Evolutionary conservation across 2,329 filamentous ascomycete species (phyloP).

Genomic region (Gyromitra esculenta): DNA sequence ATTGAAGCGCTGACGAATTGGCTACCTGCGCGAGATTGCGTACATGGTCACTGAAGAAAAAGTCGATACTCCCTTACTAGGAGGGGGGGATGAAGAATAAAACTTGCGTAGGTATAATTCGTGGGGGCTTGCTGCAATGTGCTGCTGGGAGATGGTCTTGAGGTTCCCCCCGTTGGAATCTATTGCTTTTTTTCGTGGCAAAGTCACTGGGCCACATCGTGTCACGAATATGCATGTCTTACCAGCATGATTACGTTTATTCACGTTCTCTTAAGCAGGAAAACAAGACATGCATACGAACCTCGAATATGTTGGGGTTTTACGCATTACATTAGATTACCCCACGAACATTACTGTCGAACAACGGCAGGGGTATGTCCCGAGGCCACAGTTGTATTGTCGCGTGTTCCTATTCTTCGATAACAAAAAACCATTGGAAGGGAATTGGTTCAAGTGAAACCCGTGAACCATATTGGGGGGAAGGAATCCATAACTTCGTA

Average conservation of each 20-base stretch:
- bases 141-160: not conserved
- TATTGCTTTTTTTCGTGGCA: not conserved
- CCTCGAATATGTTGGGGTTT: not conserved
- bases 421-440: not conserved
- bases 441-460: not conserved
- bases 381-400: not conserved
- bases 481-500: not conserved
- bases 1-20: not conserved
- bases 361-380: not conserved
- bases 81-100: not conserved
- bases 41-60: not conserved
- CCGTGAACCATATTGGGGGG: not conserved
- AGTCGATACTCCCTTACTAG: not conserved
- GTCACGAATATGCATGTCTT: not conserved
- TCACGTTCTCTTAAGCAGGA: not conserved
- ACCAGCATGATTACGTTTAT: not conserved
- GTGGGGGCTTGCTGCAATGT: not conserved
- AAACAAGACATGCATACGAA: not conserved
- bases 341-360: not conserved
- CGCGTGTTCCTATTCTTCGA: not conserved
- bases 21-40: not conserved
- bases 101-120: not conserved
- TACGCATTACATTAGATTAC: not conserved
- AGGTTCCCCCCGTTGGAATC: not conserved
- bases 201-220: constrained; percentile 1